A percentile compares a stretch with the other conserved stretches of the same genome.
phyloP scores from a whole-genome alignment of 1,139 yeast genomes.

The Nakaseomyces delphensis region DNA sequence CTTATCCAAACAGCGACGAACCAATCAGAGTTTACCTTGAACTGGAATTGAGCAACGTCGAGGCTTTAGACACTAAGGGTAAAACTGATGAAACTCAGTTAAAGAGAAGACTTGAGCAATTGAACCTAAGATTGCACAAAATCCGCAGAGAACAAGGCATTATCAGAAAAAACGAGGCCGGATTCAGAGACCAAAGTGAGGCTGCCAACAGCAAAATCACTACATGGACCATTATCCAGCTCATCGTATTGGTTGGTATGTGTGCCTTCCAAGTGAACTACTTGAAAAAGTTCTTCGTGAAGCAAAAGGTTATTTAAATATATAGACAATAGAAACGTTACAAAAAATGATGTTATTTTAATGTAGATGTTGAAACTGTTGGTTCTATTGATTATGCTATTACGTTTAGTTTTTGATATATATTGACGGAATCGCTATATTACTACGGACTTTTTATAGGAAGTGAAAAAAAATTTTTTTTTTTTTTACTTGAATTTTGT shows the following conservation, averaged over 20 bases:
- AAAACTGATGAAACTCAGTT: slow-evolving; percentile 37
- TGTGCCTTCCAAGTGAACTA: slow-evolving; percentile 57
- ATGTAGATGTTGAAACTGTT: too few species aligned
- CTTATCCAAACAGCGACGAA: slow-evolving; percentile 36
- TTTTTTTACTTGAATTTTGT: too few species aligned
- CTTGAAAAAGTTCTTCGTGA: slow-evolving; percentile 51
- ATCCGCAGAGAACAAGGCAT: slow-evolving; percentile 46
- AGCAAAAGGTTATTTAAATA: slow-evolving; percentile 47
- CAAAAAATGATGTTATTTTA: too few species aligned
- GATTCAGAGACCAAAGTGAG: slow-evolving; percentile 49
- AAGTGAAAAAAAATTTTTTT: too few species aligned
- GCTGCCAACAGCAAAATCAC: slow-evolving; percentile 43
- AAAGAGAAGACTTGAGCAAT: slow-evolving; percentile 37
- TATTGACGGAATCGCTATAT: too few species aligned
- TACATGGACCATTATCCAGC: slow-evolving; percentile 49
- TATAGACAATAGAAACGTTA: too few species aligned
- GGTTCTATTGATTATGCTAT: too few species aligned
- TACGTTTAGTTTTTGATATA: too few species aligned
- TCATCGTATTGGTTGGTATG: slow-evolving; percentile 38
- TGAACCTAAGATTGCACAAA: slow-evolving; percentile 41
- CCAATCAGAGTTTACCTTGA: slow-evolving; percentile 41
- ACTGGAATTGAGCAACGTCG: slow-evolving; percentile 42
- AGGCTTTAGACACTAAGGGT: slow-evolving; percentile 40
- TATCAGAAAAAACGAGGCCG: slow-evolving; percentile 45
- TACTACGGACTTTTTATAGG: too few species aligned